phyloP scores from a whole-genome alignment of 768 basidiomycete genomes.

The Dioszegia aurantiaca region DNA sequence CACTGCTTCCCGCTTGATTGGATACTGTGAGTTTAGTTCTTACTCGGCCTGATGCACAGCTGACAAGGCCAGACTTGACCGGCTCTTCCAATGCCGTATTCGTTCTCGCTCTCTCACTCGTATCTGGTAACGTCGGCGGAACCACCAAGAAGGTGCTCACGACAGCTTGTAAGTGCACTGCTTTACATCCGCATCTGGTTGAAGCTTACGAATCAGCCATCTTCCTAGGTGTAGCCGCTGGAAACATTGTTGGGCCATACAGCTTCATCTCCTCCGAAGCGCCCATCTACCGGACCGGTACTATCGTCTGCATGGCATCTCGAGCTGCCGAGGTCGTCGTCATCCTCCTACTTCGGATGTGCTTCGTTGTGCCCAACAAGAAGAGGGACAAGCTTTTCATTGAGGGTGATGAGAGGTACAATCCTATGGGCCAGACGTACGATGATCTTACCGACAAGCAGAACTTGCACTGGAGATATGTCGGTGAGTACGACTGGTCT shows the following conservation, averaged over 20 bases:
- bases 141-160: conserved; percentile 46
- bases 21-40: conserved; percentile 26
- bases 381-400: conserved; percentile 30
- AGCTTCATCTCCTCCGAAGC: conserved; percentile 29
- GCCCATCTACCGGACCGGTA: conserved; percentile 38
- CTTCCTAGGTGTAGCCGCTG: conserved; percentile 44
- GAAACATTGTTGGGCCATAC: conserved; percentile 42
- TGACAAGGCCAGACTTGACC: conserved; percentile 29
- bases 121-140: conserved; percentile 42
- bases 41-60: background rate
- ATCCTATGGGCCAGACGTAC: conserved; percentile 29
- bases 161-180: conserved; percentile 13
- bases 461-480: conserved; percentile 40
- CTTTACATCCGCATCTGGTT: background rate
- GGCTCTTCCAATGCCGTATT: conserved; percentile 44
- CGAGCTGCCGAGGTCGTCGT: conserved; percentile 36
- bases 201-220: conserved; percentile 18
- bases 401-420: conserved; percentile 32
- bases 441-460: conserved; percentile 42
- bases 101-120: conserved; percentile 39
- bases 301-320: conserved; percentile 40
- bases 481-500: too few relatives aligned
- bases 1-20: conserved; percentile 30
- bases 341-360: conserved; percentile 34
- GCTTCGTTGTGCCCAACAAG: conserved; percentile 37